Evolutionary conservation across 2,329 filamentous ascomycete species (phyloP), one percentile per base, ranked within the genome.

Genomic region (Fusarium gaditjirri): DNA sequence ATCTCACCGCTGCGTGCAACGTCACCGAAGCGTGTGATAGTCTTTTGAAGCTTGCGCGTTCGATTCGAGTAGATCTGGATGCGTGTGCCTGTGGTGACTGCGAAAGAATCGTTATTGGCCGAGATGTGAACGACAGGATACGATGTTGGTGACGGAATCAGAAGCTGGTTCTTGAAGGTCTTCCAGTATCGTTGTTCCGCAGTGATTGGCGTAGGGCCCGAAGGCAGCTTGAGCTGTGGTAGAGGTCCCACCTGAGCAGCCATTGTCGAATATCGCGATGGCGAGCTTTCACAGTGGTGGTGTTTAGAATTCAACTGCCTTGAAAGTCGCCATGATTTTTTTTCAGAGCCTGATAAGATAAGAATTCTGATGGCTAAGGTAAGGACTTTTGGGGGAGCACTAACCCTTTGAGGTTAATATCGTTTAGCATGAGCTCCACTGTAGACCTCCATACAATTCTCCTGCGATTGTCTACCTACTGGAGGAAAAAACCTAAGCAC

Each of bases 181-280:
- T 92, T 93, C 97, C 97, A 99, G 87, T 98, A 98, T 74, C 92
- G 89, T 84, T 98, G 95, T 85, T 99, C 96, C 36, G 95, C 92
- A 10, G 95, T 97, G 52, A 95, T 84, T 59, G 94, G 92, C 43
- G 92, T 91, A 63, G 94, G 94, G 55, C 94, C 93, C 71, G 93
- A 89, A 63, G 95, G 91, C 79, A 97, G 89, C 87, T 94, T 97
- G 79, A 97, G 85, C 81, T 92, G 92, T 81, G 91, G 91, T 74
- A 97, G 85, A 68, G 93, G 92, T 81, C 90, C 89, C 78, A 97
- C 93, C 84, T 94, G 91, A 78, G 94, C 93, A 77, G 95, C 94
- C 94, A 97, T 97, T 68, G 80, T 72, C 75, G 67, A 39, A 36
- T 75, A 60, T 74, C 63, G 64, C 60, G 61, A 63, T 72, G 70